Base-by-base conservation (phyloP, 495 filamentous ascomycete genomes). In the Penicillium paradoxum region DNA sequence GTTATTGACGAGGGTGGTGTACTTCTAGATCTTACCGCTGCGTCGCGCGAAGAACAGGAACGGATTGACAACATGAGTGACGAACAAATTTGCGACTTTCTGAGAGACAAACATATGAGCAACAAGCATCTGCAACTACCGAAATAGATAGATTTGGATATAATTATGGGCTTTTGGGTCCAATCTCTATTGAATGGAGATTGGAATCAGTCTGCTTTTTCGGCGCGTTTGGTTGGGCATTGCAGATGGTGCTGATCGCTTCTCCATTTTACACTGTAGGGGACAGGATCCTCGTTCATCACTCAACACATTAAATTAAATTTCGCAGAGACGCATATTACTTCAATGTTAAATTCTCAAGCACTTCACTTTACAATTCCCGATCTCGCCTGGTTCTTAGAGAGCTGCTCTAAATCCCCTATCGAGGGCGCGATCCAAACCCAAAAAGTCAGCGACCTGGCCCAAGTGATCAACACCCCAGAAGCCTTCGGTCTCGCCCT, bases 391-490 rank as follows among this genome's bases (percentile, higher is more conserved):
- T 15, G 13, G 10, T 22, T n/a, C 11, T 47, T 53, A 75, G 36
- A 66, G 43, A 42, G 63, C 17, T 0, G 71, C 64, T 30, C 43
- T 59, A 42, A 74, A 70, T 0, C 69, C 69, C 22, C 45, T 43
- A 17, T 73, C 68, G 11, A 49, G 38, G 5, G 53, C 56, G 5
- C 64, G 64, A 34, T 82, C 74, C 49, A 89, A 53, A 1, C 76
- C 82, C 42, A 90, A 62, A 60, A 84, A 83, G 50, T 81, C 73
- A 27, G 67, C 72, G n/a, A 89, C 77, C 51, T 83, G 80, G 0
- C 79, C 84, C 13, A 89, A 51, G 62, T 87, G 83, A 68, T 88
- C 85, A 44, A 89, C 76, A 1, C 87, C 86, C 76, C 80, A 89
- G 66, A 85, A 88, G 0, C 73, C 70, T 45, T 90, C 82, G 9